These are phyloP conservation scores for Sicyos edulis DNA, from an alignment of 306 rosid genomes.

Conservation along the genomic window DNA sequence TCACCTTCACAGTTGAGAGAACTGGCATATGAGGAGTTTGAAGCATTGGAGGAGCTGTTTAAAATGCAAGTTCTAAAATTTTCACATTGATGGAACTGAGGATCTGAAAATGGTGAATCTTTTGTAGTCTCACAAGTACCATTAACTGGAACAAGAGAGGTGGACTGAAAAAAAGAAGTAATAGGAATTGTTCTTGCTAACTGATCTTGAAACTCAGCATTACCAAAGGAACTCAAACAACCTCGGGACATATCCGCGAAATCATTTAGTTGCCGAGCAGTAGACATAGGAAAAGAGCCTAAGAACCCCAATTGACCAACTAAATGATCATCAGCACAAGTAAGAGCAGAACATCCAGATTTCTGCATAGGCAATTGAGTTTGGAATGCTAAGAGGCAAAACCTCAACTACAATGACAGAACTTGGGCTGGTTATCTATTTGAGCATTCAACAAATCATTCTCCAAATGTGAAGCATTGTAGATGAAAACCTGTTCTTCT, in stretches of 20 bases:
- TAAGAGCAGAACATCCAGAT: slow-evolving; percentile 13
- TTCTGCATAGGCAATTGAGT: slow-evolving; percentile 37
- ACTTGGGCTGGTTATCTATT: slow-evolving; percentile 27
- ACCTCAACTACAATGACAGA: slow-evolving; percentile 32
- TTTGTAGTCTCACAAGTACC: slow-evolving; percentile 21
- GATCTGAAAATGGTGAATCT: slow-evolving; percentile 31
- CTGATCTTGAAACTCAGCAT: slow-evolving; percentile 36
- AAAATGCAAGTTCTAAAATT: slow-evolving; percentile 31
- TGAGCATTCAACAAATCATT: slow-evolving; percentile 33
- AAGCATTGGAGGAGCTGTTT: slow-evolving; percentile 36
- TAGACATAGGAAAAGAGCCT: slow-evolving; percentile 28
- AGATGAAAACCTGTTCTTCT: not conserved
- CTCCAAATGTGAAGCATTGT: slow-evolving; percentile 31
- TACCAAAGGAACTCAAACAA: slow-evolving; percentile 29
- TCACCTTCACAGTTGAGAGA: slow-evolving; percentile 27
- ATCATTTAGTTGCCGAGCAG: slow-evolving; percentile 30
- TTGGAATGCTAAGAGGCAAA: slow-evolving; percentile 33
- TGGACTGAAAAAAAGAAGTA: slow-evolving; percentile 24
- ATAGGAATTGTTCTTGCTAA: slow-evolving; percentile 28
- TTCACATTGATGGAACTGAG: slow-evolving; percentile 32
- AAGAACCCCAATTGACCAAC: slow-evolving; percentile 23
- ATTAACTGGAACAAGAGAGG: slow-evolving; percentile 31
- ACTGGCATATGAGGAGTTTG: slow-evolving; percentile 11
- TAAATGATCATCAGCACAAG: slow-evolving; percentile 26
- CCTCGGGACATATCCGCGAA: slow-evolving; percentile 10